Conservation (phyloP, 345 rosid species). For the Lepidium africanum region DNA sequence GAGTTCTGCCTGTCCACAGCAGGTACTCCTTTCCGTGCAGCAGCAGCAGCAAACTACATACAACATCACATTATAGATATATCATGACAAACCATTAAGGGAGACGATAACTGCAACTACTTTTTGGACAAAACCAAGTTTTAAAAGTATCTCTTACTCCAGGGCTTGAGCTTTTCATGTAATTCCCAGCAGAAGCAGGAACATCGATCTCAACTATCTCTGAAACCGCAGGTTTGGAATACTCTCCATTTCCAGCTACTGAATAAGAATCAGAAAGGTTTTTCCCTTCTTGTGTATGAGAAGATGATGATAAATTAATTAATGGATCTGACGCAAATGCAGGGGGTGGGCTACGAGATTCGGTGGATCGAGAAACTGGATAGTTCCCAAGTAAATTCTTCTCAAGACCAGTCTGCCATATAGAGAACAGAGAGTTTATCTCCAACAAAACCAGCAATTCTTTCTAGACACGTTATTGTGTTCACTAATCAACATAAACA, state of each 20-base stretch:
- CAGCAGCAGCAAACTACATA: slow-evolving; percentile 72
- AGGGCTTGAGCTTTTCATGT: slow-evolving; percentile 65
- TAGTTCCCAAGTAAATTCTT: slow-evolving; percentile 82
- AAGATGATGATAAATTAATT: slow-evolving; percentile 38
- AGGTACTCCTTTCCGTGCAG: slow-evolving; percentile 72
- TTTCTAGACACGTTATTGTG: not conserved
- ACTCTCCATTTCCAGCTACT: slow-evolving; percentile 34
- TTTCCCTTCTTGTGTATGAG: slow-evolving; percentile 35
- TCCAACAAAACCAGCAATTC: not conserved
- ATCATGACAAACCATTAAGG: not conserved
- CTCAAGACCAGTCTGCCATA: slow-evolving; percentile 74
- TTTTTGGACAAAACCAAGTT: not conserved
- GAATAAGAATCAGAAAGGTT: slow-evolving; percentile 35
- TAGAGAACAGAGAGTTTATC: not conserved
- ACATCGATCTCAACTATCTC: slow-evolving; percentile 89
- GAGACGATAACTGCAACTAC: not conserved
- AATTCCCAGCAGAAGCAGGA: slow-evolving; percentile 59
- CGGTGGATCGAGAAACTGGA: slow-evolving; percentile 60
- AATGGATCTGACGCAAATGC: slow-evolving; percentile 70
- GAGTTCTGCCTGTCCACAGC: slow-evolving; percentile 75
- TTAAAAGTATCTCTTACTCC: slow-evolving; percentile 45
- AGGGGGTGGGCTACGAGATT: slow-evolving; percentile 62
- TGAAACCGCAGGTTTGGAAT: slow-evolving; percentile 43
- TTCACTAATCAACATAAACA: not conserved
- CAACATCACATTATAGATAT: slow-evolving; percentile 6